Base-by-base conservation (phyloP, 2,329 filamentous ascomycete genomes). In the Penicillium digitatum region DNA sequence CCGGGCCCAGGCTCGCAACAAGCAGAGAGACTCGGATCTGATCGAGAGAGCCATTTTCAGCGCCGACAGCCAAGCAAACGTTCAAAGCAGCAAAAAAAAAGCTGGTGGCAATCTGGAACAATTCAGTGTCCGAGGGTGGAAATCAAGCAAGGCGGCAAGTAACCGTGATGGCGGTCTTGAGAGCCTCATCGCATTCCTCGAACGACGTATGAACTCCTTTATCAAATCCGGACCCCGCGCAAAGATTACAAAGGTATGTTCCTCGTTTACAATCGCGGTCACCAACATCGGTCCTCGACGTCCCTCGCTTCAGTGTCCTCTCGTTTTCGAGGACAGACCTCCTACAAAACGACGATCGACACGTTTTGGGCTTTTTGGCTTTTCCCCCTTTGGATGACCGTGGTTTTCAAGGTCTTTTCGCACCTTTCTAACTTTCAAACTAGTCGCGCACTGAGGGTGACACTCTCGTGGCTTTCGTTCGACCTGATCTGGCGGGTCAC, bases 161-260 rank as follows among this genome's bases (percentile, higher is more conserved):
- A 88, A 90, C 61, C 69, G 80, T 29, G 87, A 88, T 52, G 86
- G 87, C 46, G 88, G 88, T 20, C 68, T 88, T 26, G 79, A 81
- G 56, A 82, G 83, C 56, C 77, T 90, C 29, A 71, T 90, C 50
- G 77, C 78, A 48, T 90, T 90, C 68, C 74, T 91, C 59, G 86
- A 90, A 74, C 83, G 85, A 66, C 90, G 90, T 72, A 82, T 87
- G 44, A 79, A 80, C 52, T 74, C 79, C 61, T 57, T 68, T 60
- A 76, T 76, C 56, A 78, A 78, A 69, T 55, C 67, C 64, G 66
- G 76, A 66, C 78, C 81, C 66, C 76, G 78, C 62, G 78, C 89
- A 64, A 84, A 80, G 69, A 85, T 92, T 60, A 85, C 84, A 76
- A 89, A 90, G 86, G 88, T 91, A 88, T 84, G 87, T 88, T 72